phyloP scores from a whole-genome alignment of 2,329 filamentous ascomycete species.

The Parascedosporium putredinis region DNA sequence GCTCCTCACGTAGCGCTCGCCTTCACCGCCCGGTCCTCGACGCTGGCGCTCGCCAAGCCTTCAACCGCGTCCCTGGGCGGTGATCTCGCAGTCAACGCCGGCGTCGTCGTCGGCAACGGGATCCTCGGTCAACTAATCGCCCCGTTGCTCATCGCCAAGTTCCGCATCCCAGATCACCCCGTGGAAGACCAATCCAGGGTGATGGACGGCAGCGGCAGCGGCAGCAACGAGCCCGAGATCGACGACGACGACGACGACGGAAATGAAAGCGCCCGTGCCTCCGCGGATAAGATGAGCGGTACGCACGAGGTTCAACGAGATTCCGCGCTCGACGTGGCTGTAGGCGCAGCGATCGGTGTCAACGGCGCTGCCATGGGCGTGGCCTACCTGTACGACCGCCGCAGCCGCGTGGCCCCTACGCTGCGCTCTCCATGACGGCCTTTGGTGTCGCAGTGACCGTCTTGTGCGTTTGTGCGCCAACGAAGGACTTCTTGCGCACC shows the following conservation, averaged over 20 bases:
- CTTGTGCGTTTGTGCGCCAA: constrained; percentile 37
- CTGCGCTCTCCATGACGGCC: constrained; percentile 45
- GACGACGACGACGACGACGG: background rate
- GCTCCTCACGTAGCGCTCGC: constrained; percentile 25
- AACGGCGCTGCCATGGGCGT: constrained; percentile 52
- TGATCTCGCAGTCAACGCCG: constrained; percentile 35
- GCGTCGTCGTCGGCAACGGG: constrained; percentile 40
- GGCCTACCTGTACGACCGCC: constrained; percentile 43
- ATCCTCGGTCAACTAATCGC: constrained; percentile 32
- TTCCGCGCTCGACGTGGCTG: constrained; percentile 31
- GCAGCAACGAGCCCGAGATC: background rate
- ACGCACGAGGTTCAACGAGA: constrained; percentile 10
- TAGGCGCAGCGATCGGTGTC: constrained; percentile 43
- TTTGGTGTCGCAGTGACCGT: constrained; percentile 47
- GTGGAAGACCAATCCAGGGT: background rate
- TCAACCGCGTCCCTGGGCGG: constrained; percentile 33
- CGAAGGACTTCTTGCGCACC: constrained; percentile 26
- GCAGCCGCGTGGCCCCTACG: constrained; percentile 44
- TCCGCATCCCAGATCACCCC: constrained; percentile 15
- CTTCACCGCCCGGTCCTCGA: constrained; percentile 40
- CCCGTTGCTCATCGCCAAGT: constrained; percentile 21
- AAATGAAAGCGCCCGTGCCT: too few species aligned
- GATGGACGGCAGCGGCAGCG: background rate
- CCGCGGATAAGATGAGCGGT: background rate
- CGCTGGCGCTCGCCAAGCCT: constrained; percentile 37